phyloP scores from a whole-genome alignment of 2,329 filamentous ascomycete species.

The Chlorencoelia australis region DNA sequence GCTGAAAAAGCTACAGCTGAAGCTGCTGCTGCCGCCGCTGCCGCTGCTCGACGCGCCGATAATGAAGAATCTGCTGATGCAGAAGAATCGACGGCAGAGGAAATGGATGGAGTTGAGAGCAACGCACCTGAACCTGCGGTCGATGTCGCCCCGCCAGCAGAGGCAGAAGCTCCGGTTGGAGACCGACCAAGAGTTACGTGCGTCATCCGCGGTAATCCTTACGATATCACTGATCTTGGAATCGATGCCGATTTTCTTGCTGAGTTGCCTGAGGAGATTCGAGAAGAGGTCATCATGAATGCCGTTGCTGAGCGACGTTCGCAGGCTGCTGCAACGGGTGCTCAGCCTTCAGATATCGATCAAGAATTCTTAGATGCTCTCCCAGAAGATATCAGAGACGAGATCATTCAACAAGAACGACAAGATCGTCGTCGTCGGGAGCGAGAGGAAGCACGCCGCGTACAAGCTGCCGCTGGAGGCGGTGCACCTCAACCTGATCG shows the following conservation, averaged over 20 bases:
- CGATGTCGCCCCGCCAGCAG: constrained; percentile 16
- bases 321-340: constrained; percentile 59
- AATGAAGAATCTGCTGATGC: constrained; percentile 26
- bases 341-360: constrained; percentile 75
- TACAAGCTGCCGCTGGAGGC: constrained; percentile 40
- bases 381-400: constrained; percentile 78
- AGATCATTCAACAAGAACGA: constrained; percentile 84
- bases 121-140: constrained; percentile 28
- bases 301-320: constrained; percentile 76
- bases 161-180: constrained; percentile 33
- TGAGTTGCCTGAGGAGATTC: constrained; percentile 92
- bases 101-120: constrained; percentile 70
- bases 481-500: constrained; percentile 40
- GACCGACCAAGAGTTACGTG: constrained; percentile 61
- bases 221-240: constrained; percentile 88
- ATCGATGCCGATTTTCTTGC: constrained; percentile 93
- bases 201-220: constrained; percentile 73
- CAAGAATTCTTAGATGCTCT: constrained; percentile 90
- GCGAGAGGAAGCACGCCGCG: constrained; percentile 68
- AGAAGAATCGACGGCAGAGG: constrained; percentile 17
- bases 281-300: constrained; percentile 90
- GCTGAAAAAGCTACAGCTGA: constrained; percentile 45
- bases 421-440: constrained; percentile 81
- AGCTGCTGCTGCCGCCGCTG: constrained; percentile 39
- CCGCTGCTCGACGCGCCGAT: constrained; percentile 38